Evolutionary conservation across 1,284 basidiomycete genomes (phyloP), one percentile per base, ranked within the genome.

Genomic region (Kalmanozyma brasiliensis): DNA sequence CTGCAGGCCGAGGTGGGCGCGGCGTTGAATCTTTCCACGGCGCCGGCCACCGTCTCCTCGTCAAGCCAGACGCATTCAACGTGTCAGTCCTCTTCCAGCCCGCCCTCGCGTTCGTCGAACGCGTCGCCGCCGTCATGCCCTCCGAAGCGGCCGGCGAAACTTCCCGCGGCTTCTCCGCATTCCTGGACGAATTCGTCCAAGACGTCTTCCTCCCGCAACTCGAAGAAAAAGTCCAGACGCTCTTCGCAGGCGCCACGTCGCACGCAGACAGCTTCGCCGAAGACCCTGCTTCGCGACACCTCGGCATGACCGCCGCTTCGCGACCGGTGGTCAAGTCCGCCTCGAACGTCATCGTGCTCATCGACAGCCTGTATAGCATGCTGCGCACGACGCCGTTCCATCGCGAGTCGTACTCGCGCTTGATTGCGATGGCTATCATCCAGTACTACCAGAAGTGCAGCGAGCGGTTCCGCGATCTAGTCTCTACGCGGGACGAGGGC

Each of bases 391-490:
- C 93, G n/a, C 94, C 95, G 0, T 98, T 98, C 84, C 94, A 98
- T 77, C 87, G 90, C 58, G 95, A 98, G 81, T 63, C 57, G 23
- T 81, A 97, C 82, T 90, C 92, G 26, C 88, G 93, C n/a, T 85
- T 98, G 34, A 93, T 98, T 62, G 87, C 98, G 22, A 90, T 91
- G n/a, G 91, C 97, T 37, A 91, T 98, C 46, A 92, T 96, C 33
- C 94, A 97, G 81, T 98, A 94, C 82, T 98, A 98, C 79, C 93
- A 96, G 80, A 88, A 91, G 35, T 96, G 94, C 77, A 93, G 90
- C 71, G 90, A 93, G 75, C 86, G 90, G 26, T 98, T 93, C 83
- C 89, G 92, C 72, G 88, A 87, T 62, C 85, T 93, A 10, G 89
- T 91, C 20, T 85, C 88, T 0, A 33, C 29, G 17, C 61, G 71